phyloP scores from a whole-genome alignment of 352 stramenopile species.

The Globisporangium irregulare region DNA sequence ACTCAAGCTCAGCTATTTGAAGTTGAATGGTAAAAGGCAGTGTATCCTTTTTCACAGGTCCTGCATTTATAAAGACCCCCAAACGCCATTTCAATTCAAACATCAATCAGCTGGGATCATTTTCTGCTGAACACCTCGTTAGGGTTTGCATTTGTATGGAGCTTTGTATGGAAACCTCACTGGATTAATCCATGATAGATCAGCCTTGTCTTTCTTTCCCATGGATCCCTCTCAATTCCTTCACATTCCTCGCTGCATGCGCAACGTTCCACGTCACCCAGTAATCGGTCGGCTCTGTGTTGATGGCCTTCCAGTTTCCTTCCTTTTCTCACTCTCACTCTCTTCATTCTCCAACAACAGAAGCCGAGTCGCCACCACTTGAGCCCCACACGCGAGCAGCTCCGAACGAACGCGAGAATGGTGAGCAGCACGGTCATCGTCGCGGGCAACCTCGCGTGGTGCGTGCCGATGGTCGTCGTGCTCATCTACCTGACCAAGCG shows the following conservation, averaged over 20 bases:
- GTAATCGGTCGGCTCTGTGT: not conserved
- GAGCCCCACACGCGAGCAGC: not conserved
- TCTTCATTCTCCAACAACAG: not conserved
- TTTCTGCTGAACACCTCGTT: not conserved
- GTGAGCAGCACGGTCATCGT: not conserved
- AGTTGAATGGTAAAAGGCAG: too few species aligned
- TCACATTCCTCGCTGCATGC: not conserved
- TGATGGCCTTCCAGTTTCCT: not conserved
- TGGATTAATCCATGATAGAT: not conserved
- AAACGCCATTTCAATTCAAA: not conserved
- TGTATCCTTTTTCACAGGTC: not conserved
- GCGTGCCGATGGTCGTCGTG: constrained; percentile 7
- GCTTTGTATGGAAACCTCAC: not conserved
- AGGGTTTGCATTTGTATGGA: not conserved
- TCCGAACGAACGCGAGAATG: not conserved
- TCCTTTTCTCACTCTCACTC: not conserved
- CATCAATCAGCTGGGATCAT: not conserved
- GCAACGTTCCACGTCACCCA: not conserved
- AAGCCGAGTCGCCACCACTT: not conserved
- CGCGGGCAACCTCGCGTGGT: constrained; percentile 12
- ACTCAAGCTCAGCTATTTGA: not conserved
- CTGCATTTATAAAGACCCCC: not conserved
- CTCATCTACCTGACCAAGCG: constrained; percentile 15
- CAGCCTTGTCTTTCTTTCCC: not conserved
- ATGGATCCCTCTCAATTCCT: not conserved